Evolutionary conservation across 345 rosid genomes (phyloP), one percentile per base, ranked within the genome.

Genomic region (Eucalyptus dawsonii): DNA sequence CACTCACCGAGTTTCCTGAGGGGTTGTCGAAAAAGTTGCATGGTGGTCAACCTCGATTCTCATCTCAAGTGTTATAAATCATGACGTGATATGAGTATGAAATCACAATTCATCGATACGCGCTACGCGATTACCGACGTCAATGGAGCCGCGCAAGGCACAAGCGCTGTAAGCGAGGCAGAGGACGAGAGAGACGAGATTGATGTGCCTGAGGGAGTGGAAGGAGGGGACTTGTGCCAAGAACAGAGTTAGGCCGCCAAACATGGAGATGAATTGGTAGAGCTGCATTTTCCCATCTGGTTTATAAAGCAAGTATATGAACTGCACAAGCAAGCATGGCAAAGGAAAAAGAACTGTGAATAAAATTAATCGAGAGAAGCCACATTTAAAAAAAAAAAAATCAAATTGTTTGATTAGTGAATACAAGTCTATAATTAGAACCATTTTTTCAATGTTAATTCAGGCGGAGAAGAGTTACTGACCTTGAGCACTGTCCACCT

Each of bases 401-500:
- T 9, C 14, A 6, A 72, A 19, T 72, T 37, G 27, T 17, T n/a
- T 67, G 31, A 29, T 80, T 44, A 14, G 31, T 25, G 47, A 29
- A 80, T 40, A 11, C 5, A 11, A 80, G 87, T 40, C 27, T 24
- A 22, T 21, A 9, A 65, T 27, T 29, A 50, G 19, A 87, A 72
- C 50, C 8, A 19, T 34, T 9, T 62, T 87, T 25, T 24, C 10
- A 8, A 16, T 12, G 86, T 87, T 37, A 8, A 83, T 50, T 3
- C 13, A 5, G 24, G 31, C 19, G 17, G n/a, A 49, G 54, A 54
- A 85, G 27, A 49, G 24, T 45, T n/a, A 37, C 90, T 50, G 5
- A 95, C 95, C 94, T 95, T 94, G 88, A 95, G 94, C 93, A 91
- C 87, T 95, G 95, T 19, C 95, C 95, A 51, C 95, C 97, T 60